Base-by-base conservation (phyloP, 2,329 filamentous ascomycete genomes). In the Hypoxylon sp. region DNA sequence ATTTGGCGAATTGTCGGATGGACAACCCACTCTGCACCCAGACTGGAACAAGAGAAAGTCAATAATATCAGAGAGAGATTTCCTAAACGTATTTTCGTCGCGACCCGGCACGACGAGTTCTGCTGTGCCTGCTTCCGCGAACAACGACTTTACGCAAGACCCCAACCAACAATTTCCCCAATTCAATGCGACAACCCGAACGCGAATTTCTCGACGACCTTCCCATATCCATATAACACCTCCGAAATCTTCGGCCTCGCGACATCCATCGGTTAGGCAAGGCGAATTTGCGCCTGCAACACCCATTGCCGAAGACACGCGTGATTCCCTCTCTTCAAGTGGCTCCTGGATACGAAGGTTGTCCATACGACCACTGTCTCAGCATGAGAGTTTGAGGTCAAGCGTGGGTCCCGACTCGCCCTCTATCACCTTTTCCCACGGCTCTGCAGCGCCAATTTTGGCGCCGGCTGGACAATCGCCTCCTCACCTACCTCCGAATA, bases 281-380 rank as follows among this genome's bases (percentile, higher is more conserved):
- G 66, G 61, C 24, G 73, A 76, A 11, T 66, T 64, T 61, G 52
- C 38, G 22, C 44, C 68, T 49, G 53, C 68, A 1, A 64, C 67
- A 1, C 67, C 73, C 5, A 77, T 79, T 49, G 74, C 77, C 11
- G 85, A 88, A 63, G 78, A 78, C 68, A 75, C 79, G 38, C 80
- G 86, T 68, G 85, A 88, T 71, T 90, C 88, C 2, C 71, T 84
- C 32, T 89, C 87, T 14, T 89, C 87, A 32, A 85, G 82, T 73
- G 82, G 86, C 57, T 92, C 90, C 26, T 94, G 91, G 91, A 87
- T 93, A 68, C 87, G 87, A 71, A 87, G 90, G 51, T 79, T 93
- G 38, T 92, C 91, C 22, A 81, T 87, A 45, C 85, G 90, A 22
- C 89, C 89, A 18, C 75, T 83, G 22, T 91, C 88, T 24, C 88